Percentiles rank a stretch among this genome's conserved stretches.
Conservation (phyloP, 1,284 basidiomycete genomes). For the Pseudozyma flocculosa region DNA sequence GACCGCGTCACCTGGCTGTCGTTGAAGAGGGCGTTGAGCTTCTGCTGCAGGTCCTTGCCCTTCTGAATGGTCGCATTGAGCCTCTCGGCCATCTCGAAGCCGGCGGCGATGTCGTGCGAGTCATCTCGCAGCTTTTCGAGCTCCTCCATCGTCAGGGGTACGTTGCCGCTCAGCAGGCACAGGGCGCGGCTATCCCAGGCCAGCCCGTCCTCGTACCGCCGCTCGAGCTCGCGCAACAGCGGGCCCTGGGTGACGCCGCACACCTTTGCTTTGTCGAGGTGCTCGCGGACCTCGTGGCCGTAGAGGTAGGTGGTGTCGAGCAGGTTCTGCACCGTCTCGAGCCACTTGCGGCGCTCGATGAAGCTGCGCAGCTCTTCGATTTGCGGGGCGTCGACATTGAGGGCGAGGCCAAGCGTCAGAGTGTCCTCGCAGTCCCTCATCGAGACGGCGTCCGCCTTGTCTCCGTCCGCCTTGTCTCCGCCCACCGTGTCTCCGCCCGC, state of each 20-base stretch:
- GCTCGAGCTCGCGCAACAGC: slow-evolving; percentile 23
- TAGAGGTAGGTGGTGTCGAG: slow-evolving; percentile 54
- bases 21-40: slow-evolving; percentile 2
- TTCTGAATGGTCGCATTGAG: slow-evolving; percentile 22
- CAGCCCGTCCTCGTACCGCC: slow-evolving; percentile 23
- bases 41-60: slow-evolving; percentile 30
- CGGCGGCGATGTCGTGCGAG: slow-evolving; percentile 28
- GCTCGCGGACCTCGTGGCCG: slow-evolving; percentile 63
- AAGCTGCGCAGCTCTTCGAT: slow-evolving; percentile 73
- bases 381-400: slow-evolving; percentile 77
- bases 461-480: too few relatives aligned
- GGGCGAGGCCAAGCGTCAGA: slow-evolving; percentile 68
- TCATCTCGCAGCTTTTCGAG: slow-evolving; percentile 32
- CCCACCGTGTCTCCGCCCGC: too few relatives aligned
- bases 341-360: slow-evolving; percentile 70
- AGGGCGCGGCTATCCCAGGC: slow-evolving; percentile 30
- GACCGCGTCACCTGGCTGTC: slow-evolving; percentile 3
- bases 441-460: slow-evolving; percentile 15
- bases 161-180: slow-evolving; percentile 9
- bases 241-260: slow-evolving; percentile 65
- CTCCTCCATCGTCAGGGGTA: slow-evolving; percentile 10
- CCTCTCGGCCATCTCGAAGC: slow-evolving; percentile 24
- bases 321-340: slow-evolving; percentile 62
- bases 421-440: slow-evolving; percentile 70
- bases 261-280: slow-evolving; percentile 69